Evolutionary conservation across 192 early-diverging fungal genomes (phyloP).

Genomic region (Entomortierella parvispora): DNA sequence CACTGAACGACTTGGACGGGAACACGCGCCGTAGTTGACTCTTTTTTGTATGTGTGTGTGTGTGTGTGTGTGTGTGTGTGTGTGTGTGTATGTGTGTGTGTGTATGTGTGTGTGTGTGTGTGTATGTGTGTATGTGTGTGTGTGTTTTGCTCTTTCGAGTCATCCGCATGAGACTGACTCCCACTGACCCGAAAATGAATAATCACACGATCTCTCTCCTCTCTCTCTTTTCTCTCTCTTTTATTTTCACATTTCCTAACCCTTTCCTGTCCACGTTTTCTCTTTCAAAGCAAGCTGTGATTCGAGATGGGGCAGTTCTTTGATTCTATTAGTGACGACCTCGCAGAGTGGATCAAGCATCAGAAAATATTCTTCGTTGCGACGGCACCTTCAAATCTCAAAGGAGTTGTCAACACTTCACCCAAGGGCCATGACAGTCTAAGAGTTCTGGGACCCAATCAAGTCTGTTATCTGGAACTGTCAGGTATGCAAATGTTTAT

Average conservation of each 20-base stretch:
- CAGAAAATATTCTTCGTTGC: conserved; percentile 71
- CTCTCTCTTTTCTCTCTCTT: neutral
- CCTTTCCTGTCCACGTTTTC: neutral
- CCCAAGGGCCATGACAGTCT: conserved; percentile 70
- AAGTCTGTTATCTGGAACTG: conserved; percentile 55
- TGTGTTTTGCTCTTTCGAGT: too few species aligned
- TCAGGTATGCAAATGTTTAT: conserved; percentile 33
- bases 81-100: too few species aligned
- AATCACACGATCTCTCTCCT: neutral
- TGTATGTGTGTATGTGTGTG: too few species aligned
- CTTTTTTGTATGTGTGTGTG: too few species aligned
- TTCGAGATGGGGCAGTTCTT: conserved; percentile 62
- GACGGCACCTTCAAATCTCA: conserved; percentile 59
- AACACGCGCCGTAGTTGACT: too few species aligned
- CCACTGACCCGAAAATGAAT: neutral
- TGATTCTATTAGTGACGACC: conserved; percentile 52
- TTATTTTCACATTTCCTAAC: neutral
- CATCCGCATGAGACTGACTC: too few species aligned
- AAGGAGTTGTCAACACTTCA: conserved; percentile 66
- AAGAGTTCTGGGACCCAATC: conserved; percentile 53
- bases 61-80: too few species aligned
- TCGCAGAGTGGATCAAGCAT: conserved; percentile 62
- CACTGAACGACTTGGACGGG: too few species aligned
- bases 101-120: too few species aligned
- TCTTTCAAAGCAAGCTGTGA: too few species aligned